These are phyloP conservation scores for Ceratopteris richardii DNA, from an alignment of 75 land plant genomes.

Conservation along the genomic window DNA sequence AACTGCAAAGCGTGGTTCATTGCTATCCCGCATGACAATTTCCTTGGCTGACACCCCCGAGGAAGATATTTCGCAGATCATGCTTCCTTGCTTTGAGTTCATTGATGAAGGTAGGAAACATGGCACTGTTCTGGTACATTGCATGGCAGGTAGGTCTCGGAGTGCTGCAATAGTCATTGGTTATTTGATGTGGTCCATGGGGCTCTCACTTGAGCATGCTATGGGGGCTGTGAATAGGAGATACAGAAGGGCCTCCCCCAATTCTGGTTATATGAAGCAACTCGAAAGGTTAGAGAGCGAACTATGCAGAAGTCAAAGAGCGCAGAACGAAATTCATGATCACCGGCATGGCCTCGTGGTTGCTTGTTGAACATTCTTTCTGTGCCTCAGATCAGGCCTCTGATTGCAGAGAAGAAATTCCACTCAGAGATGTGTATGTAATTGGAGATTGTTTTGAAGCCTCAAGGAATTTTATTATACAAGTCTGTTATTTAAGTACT, in stretches of 20 bases:
- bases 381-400: too few species aligned
- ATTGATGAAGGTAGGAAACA: conserved; percentile 48
- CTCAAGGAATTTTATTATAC: too few species aligned
- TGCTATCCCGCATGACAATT: background rate
- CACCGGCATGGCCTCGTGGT: too few species aligned
- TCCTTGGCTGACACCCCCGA: background rate
- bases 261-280: background rate
- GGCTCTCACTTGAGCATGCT: background rate
- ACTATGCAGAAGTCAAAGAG: background rate
- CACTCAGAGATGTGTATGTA: too few species aligned
- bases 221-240: background rate
- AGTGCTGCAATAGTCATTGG: conserved; percentile 90
- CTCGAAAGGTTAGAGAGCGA: background rate
- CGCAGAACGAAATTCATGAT: too few species aligned
- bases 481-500: too few species aligned
- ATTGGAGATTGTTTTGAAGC: too few species aligned
- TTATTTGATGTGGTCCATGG: conserved; percentile 50
- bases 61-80: background rate
- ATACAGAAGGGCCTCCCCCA: conserved; percentile 1
- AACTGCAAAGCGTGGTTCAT: background rate
- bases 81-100: conserved; percentile 22
- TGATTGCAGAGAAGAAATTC: too few species aligned
- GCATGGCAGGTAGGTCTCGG: conserved; percentile 93
- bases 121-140: conserved; percentile 79
- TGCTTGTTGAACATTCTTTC: too few species aligned